phyloP scores from a whole-genome alignment of 768 basidiomycete genomes.

The Agaricus blazei region DNA sequence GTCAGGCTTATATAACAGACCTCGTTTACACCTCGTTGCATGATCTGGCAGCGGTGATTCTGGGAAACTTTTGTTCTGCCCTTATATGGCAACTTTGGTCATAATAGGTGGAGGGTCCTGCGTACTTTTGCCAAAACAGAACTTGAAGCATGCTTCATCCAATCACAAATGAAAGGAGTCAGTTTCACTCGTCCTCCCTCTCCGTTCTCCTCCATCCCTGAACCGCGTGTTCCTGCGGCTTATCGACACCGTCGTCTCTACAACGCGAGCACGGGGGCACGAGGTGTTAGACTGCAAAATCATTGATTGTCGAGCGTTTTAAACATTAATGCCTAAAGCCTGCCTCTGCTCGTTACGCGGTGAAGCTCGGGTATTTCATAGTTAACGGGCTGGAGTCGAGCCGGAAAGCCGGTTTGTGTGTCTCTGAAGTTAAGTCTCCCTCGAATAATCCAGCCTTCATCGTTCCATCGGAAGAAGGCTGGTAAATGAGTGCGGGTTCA shows the following conservation, averaged over 20 bases:
- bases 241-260: background rate
- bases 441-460: background rate
- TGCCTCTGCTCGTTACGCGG: background rate
- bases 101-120: no score
- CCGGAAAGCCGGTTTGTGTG: background rate
- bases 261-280: background rate
- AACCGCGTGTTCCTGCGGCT: background rate
- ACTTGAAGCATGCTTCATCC: no score
- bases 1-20: background rate
- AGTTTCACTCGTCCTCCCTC: background rate
- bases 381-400: background rate
- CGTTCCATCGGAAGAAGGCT: background rate
- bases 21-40: conserved; percentile 15
- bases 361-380: background rate
- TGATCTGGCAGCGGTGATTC: no score
- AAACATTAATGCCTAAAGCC: no score
- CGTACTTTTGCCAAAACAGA: no score
- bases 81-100: no score
- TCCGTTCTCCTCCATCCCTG: background rate
- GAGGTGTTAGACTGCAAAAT: background rate
- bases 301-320: no score
- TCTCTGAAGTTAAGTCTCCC: background rate
- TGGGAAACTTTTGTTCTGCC: no score
- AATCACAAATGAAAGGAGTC: no score
- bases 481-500: background rate